Evolutionary conservation across 2,329 filamentous ascomycete genomes (phyloP).

Genomic region (Calonectria pauciramosa): DNA sequence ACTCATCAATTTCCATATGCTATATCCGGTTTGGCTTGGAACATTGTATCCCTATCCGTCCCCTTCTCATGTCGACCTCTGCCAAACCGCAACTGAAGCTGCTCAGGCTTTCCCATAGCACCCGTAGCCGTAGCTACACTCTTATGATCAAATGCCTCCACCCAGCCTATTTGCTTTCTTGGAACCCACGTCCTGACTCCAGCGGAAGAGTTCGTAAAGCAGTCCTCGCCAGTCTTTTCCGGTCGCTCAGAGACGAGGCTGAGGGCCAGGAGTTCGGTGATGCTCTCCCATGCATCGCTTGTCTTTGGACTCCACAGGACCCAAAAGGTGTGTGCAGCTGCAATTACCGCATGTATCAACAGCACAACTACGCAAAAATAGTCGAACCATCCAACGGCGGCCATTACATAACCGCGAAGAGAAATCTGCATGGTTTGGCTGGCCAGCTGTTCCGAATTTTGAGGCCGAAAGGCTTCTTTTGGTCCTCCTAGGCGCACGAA

Average conservation of each 20-base stretch:
- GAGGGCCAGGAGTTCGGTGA: neutral
- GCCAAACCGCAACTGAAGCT: neutral
- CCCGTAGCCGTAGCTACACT: neutral
- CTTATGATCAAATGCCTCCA: neutral
- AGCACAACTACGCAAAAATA: neutral
- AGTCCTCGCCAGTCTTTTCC: neutral
- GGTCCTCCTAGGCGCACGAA: neutral
- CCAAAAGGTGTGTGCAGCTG: neutral
- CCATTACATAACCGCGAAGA: neutral
- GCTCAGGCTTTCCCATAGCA: neutral
- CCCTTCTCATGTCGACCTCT: neutral
- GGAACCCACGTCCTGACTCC: neutral
- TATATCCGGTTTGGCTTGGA: neutral
- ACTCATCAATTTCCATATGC: neutral
- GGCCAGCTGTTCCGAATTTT: neutral
- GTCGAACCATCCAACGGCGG: neutral
- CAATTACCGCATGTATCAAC: neutral
- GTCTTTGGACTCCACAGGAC: neutral
- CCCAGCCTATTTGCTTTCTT: neutral
- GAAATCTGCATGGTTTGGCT: neutral
- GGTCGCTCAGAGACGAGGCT: neutral
- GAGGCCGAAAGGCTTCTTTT: neutral
- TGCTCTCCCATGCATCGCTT: neutral
- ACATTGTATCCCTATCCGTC: neutral
- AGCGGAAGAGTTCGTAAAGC: neutral